A percentile compares a stretch with the other conserved stretches of the same genome.
phyloP scores from a whole-genome alignment of 352 stramenopile species.

The Phytophthora aleatoria region DNA sequence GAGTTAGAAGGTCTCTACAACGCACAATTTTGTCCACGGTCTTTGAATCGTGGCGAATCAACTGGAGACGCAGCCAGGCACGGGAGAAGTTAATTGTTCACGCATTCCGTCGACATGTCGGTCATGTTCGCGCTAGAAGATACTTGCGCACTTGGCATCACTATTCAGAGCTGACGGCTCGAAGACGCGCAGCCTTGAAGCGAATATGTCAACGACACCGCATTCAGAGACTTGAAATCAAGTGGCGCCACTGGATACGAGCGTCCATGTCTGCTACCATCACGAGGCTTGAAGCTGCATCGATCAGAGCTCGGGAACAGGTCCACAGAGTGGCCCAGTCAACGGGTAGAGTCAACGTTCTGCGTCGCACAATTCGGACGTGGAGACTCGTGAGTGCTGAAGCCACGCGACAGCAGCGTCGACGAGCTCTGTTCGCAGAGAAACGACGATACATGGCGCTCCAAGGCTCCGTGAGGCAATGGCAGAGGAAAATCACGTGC shows the following conservation, averaged over 20 bases:
- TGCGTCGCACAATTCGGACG: slow-evolving; percentile 10
- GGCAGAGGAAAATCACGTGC: slow-evolving; percentile 14
- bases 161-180: slow-evolving; percentile 6
- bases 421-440: slow-evolving; percentile 18
- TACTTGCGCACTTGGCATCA: slow-evolving; percentile 17
- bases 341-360: slow-evolving; percentile 1
- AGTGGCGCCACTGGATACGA: slow-evolving; percentile 24
- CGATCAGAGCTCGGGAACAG: slow-evolving; percentile 13
- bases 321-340: slow-evolving; percentile 8
- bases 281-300: slow-evolving; percentile 14
- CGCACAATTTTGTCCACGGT: slow-evolving; percentile 16
- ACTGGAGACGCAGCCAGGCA: slow-evolving; percentile 3
- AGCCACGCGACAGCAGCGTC: slow-evolving; percentile 4
- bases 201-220: slow-evolving; percentile 7
- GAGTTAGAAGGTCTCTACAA: slow-evolving; percentile 9
- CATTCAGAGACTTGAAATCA: slow-evolving; percentile 3
- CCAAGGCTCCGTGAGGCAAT: slow-evolving; percentile 22
- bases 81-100: slow-evolving; percentile 5
- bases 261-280: slow-evolving; percentile 1
- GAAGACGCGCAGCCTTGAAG: slow-evolving; percentile 11
- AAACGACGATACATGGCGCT: slow-evolving; percentile 26
- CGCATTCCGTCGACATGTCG: slow-evolving; percentile 2
- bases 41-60: slow-evolving; percentile 28
- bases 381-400: slow-evolving; percentile 15
- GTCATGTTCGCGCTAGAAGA: not conserved